Conservation (phyloP, 148 eudicot species). For the Vaccinium macrocarpon region DNA sequence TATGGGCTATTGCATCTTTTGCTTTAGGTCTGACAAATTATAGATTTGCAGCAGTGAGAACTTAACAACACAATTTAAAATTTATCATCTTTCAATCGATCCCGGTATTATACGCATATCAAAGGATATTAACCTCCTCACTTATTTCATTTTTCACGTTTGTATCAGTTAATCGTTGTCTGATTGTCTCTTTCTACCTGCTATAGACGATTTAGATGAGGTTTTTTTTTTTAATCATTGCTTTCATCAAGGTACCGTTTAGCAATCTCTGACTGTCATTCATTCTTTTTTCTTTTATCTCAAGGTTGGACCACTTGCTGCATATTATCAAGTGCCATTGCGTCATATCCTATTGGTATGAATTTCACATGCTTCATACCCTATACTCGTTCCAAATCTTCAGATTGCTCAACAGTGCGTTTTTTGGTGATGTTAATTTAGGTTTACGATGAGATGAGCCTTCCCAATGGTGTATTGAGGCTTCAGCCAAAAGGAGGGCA, state of each 20-base stretch:
- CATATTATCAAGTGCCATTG: slow-evolving; percentile 16
- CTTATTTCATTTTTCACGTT: neutral
- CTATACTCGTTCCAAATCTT: neutral
- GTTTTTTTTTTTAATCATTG: neutral
- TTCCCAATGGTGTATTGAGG: slow-evolving; percentile 92
- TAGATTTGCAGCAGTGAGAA: neutral
- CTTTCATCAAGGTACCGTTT: neutral
- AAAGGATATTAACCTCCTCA: neutral
- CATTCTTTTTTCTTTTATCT: neutral
- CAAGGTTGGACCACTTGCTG: slow-evolving; percentile 18
- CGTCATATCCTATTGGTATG: slow-evolving; percentile 15
- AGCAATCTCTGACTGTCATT: neutral
- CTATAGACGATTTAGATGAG: neutral
- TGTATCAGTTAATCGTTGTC: neutral
- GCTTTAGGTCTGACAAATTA: neutral
- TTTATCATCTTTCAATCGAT: neutral
- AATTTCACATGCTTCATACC: neutral
- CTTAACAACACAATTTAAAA: too few species aligned
- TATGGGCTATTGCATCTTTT: neutral
- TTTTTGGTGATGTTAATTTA: slow-evolving; percentile 19
- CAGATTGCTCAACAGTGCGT: neutral
- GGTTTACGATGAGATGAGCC: slow-evolving; percentile 96
- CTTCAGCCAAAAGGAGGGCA: slow-evolving; percentile 97
- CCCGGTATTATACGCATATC: neutral
- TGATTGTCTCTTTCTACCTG: neutral